A percentile compares a stretch with the other conserved stretches of the same genome.
These are phyloP conservation scores for Starmera quercuum DNA, from an alignment of 805 yeast species.

Conservation along the genomic window DNA sequence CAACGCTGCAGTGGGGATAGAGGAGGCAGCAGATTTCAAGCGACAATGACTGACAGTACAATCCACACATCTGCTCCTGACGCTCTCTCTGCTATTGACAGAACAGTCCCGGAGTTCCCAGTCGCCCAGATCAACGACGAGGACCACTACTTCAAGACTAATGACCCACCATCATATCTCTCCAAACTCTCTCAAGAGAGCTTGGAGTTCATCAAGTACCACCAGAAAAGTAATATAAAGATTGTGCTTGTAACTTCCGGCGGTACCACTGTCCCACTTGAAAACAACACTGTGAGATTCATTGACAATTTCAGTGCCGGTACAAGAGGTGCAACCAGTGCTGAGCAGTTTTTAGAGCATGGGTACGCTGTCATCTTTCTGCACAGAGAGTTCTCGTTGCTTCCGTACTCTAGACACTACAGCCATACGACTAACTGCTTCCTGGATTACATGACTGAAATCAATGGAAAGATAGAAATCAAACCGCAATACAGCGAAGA, in stretches of 20 bases:
- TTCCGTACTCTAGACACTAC: constrained; percentile 89
- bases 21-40: not conserved
- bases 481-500: constrained; percentile 50
- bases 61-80: constrained; percentile 68
- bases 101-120: constrained; percentile 67
- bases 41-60: constrained; percentile 1
- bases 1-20: not conserved
- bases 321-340: constrained; percentile 93
- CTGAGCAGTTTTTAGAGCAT: constrained; percentile 78
- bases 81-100: constrained; percentile 67
- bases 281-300: constrained; percentile 92
- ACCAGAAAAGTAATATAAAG: constrained; percentile 33
- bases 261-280: constrained; percentile 97
- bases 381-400: constrained; percentile 84
- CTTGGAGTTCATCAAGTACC: constrained; percentile 51
- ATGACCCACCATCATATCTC: constrained; percentile 69
- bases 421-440: constrained; percentile 80
- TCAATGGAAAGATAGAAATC: constrained; percentile 52
- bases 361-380: constrained; percentile 91
- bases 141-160: constrained; percentile 64
- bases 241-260: constrained; percentile 89
- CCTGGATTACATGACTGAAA: constrained; percentile 67
- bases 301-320: constrained; percentile 98
- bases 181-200: constrained; percentile 52
- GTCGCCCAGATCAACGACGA: constrained; percentile 69